Evolutionary conservation across 305 asterid species (phyloP).

Genomic region (Plantago lanceolata): DNA sequence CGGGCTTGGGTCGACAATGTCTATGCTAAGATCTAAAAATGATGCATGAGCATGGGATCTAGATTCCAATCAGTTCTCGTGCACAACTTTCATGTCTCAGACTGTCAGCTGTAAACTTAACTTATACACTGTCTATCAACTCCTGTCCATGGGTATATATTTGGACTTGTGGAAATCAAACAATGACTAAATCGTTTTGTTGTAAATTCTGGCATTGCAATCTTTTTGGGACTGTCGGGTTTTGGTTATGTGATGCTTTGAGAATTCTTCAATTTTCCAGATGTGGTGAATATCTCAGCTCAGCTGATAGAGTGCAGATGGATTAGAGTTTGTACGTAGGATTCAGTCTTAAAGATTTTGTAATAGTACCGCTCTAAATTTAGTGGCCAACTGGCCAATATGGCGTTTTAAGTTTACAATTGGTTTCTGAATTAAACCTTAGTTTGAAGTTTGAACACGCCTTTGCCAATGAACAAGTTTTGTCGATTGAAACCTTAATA

Average conservation of each 20-base stretch:
- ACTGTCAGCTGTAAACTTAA: not conserved
- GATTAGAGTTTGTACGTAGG: too few species aligned
- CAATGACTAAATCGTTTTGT: not conserved
- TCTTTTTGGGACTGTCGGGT: not conserved
- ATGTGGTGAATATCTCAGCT: too few species aligned
- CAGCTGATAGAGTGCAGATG: too few species aligned
- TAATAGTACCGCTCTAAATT: too few species aligned
- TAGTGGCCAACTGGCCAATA: too few species aligned
- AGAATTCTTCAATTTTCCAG: too few species aligned
- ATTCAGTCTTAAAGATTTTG: too few species aligned
- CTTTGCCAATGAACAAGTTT: too few species aligned
- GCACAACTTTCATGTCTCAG: constrained; percentile 3
- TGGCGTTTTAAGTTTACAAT: too few species aligned
- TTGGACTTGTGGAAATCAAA: constrained; percentile 3
- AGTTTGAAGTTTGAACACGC: too few species aligned
- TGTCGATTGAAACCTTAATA: too few species aligned
- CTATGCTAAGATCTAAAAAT: constrained; percentile 56
- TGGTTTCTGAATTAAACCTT: too few species aligned
- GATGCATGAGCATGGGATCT: constrained; percentile 27
- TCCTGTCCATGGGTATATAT: not conserved
- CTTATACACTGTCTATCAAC: not conserved
- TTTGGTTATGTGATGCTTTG: not conserved
- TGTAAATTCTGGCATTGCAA: constrained; percentile 16
- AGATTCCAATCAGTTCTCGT: not conserved
- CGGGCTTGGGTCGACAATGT: constrained; percentile 71